These are phyloP conservation scores for Brettanomyces bruxellensis DNA, from an alignment of 805 yeast genomes.

Conservation along the genomic window DNA sequence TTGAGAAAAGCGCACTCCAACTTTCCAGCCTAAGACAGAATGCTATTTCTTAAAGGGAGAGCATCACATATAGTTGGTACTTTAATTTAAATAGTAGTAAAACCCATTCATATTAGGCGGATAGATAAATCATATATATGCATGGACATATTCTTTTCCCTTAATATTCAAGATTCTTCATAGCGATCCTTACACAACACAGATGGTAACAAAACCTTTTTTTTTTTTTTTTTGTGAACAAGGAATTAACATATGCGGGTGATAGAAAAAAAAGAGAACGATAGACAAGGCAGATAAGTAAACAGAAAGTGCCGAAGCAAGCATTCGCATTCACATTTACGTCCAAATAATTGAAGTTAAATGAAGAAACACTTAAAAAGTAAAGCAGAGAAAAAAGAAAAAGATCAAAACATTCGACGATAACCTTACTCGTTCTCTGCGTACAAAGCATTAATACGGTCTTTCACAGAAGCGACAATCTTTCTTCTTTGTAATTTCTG, in stretches of 20 bases:
- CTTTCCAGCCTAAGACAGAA: too few species aligned
- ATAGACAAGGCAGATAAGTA: too few species aligned
- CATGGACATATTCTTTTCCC: too few species aligned
- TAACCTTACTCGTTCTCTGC: conserved; percentile 6
- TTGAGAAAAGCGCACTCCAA: conserved; percentile 3
- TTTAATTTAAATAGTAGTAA: too few species aligned
- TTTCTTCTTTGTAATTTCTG: conserved; percentile 93
- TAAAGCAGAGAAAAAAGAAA: not conserved
- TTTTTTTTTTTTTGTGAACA: not conserved
- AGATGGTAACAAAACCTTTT: not conserved
- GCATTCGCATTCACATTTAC: too few species aligned
- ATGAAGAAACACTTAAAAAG: not conserved
- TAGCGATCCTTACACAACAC: not conserved
- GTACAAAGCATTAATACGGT: conserved; percentile 61
- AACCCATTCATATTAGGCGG: too few species aligned
- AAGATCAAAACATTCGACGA: not conserved
- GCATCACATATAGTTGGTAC: too few species aligned
- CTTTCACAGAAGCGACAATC: conserved; percentile 63
- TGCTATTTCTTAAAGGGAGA: too few species aligned
- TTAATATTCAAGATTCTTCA: too few species aligned
- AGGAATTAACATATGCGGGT: not conserved
- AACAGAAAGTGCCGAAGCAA: too few species aligned
- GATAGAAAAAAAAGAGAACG: not conserved
- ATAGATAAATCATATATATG: too few species aligned
- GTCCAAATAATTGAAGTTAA: not conserved